Conservation (phyloP, 768 basidiomycete genomes). For the Rhizopogon salebrosus region DNA sequence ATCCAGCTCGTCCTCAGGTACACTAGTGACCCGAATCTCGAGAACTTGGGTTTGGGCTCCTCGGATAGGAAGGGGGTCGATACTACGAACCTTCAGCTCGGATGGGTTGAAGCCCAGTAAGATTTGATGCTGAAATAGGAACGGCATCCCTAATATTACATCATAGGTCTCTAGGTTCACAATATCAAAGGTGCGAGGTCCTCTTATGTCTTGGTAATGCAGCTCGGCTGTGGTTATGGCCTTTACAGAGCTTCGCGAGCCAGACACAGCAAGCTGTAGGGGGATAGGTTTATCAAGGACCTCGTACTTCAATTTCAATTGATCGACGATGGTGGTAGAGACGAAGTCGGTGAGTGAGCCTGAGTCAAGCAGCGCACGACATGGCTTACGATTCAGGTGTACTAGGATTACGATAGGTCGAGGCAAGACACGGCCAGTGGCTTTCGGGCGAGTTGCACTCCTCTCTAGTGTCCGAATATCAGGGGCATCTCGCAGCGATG, state of each 20-base stretch:
- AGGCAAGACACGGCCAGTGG: too few relatives aligned
- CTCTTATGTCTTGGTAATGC: slow-evolving; percentile 14
- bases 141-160: slow-evolving; percentile 35
- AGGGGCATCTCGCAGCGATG: too few relatives aligned
- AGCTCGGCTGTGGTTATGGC: slow-evolving; percentile 5
- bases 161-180: slow-evolving; percentile 35
- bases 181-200: slow-evolving; percentile 27
- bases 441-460: too few relatives aligned
- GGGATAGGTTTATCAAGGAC: slow-evolving; percentile 22
- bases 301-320: slow-evolving; percentile 15
- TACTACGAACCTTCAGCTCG: slow-evolving; percentile 10
- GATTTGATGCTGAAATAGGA: slow-evolving; percentile 28
- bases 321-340: slow-evolving; percentile 24
- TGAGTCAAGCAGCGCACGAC: slow-evolving; percentile 18
- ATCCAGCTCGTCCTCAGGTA: too few relatives aligned
- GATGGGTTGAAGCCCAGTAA: slow-evolving; percentile 23
- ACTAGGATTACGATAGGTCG: too few relatives aligned
- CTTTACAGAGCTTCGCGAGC: slow-evolving; percentile 24
- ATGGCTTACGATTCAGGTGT: slow-evolving; percentile 14
- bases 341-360: slow-evolving; percentile 27
- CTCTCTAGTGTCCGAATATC: too few relatives aligned
- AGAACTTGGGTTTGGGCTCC: slow-evolving; percentile 5
- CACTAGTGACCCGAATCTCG: not conserved
- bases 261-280: slow-evolving; percentile 26
- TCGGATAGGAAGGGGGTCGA: slow-evolving; percentile 7